Evolutionary conservation across 805 yeast genomes (phyloP), one percentile per base, ranked within the genome.

Genomic region (Spathaspora passalidarum): DNA sequence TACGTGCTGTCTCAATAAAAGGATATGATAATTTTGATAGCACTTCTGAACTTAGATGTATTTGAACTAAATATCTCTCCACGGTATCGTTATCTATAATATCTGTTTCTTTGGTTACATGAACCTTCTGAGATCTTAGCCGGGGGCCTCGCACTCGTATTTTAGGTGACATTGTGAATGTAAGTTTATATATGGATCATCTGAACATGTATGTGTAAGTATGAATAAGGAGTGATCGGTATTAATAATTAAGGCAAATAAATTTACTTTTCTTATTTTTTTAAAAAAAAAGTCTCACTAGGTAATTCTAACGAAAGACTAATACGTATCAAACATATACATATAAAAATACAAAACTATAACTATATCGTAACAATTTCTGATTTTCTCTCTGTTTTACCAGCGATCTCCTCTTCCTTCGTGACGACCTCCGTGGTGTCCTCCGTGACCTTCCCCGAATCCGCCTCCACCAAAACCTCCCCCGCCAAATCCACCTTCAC

Each of bases 111-210:
- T 39, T 39, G 7, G 34, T 29, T 39, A 39, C 14, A n/a, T 16
- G 3, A 2, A 49, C 54, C 32, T 38, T 46, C 10, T 44, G 29
- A 22, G 26, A 48, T 10, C 45, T 17, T 32, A 38, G 34, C 22
- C 29, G 44, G 35, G 54, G 51, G 22, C 54, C 54, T 34, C 41
- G 43, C 36, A 51, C 39, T 23, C 32, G 20, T 17, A 39, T 9
- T 25, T 25, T 39, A 11, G 42, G 42, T 16, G 20, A 34, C 17
- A 25, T 39, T 13, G 9, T 29, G 13, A 10, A 25, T n/a, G 9
- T 25, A n/a, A 10, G 32, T 29, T 29, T 29, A 29, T 29, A 29
- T 29, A 29, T 29, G 4, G 3, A 29, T 4, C 34, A 13, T 29
- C 5, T 26, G 34, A 17, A 29, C 14, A n/a, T 29, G 10, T 10